A percentile compares a stretch with the other conserved stretches of the same genome.
Evolutionary conservation across 1,284 basidiomycete genomes (phyloP).

Genomic region (Testicularia cyperi): DNA sequence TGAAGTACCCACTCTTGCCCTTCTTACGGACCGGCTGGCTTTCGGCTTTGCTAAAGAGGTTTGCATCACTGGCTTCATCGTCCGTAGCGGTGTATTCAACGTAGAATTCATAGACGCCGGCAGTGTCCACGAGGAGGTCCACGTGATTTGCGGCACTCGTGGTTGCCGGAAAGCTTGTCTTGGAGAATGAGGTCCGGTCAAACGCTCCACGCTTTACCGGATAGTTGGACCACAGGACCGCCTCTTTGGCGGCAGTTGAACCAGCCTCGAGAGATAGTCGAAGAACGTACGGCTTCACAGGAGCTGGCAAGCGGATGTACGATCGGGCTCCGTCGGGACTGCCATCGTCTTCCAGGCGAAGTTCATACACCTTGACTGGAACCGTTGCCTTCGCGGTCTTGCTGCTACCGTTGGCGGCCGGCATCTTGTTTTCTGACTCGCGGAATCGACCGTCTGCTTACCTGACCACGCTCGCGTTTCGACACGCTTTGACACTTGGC

Average conservation of each 20-base stretch:
- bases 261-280: conserved; percentile 51
- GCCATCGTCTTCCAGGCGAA: conserved; percentile 48
- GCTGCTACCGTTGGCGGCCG: no score
- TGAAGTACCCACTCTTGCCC: conserved; percentile 49
- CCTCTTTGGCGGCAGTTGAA: conserved; percentile 36
- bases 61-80: conserved; percentile 5
- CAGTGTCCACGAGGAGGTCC: conserved; percentile 37
- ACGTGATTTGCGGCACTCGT: conserved; percentile 23
- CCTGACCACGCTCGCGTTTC: no score
- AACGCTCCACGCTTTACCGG: conserved; percentile 68
- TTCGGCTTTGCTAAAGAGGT: conserved; percentile 12
- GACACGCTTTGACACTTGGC: no score
- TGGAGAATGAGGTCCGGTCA: conserved; percentile 72
- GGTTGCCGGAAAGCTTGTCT: conserved; percentile 57
- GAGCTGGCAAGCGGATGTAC: conserved; percentile 50
- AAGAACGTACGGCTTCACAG: conserved; percentile 45
- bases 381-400: conserved; percentile 6
- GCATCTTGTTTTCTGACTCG: no score
- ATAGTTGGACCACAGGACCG: conserved; percentile 46
- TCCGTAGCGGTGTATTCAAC: conserved; percentile 44
- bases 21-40: conserved; percentile 13
- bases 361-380: conserved; percentile 41
- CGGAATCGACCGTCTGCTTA: no score
- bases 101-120: conserved; percentile 55
- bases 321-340: conserved; percentile 40